Evolutionary conservation across 106 monocot species (phyloP), one percentile per base, ranked within the genome.

Genomic region (Phalaenopsis equestris): DNA sequence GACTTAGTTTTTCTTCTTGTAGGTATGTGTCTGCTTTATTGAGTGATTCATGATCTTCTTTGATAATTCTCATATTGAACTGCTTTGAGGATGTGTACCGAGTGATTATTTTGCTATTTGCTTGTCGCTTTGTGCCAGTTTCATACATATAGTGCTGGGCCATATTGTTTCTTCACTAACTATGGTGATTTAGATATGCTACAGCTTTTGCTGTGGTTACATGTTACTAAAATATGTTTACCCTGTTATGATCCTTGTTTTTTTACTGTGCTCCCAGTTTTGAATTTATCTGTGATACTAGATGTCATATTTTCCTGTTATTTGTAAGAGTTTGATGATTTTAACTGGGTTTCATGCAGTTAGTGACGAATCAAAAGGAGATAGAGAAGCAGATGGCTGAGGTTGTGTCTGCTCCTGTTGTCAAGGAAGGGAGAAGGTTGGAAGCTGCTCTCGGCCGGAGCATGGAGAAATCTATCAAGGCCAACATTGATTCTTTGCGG

Each of bases 381-480:
- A 85, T 99, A 86, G 91, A 92, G 58, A 99, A 89, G 73, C 92
- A 99, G 81, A 87, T 99, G 78, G 87, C 77, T 79, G 65, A 77
- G 39, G 75, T 83, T 43, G 81, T 89, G 10, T 55, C 85, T 75
- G 78, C 75, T 78, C 88, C 90, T 65, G 61, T 91, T 72, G 83
- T 86, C 9, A 99, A 95, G 86, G 98, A 99, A 93, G 86, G 89
- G 23, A 91, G 81, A 75, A 84, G 98, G 80, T 57, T 99, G 58
- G 98, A 99, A 64, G 55, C 80, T 75, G 83, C 98, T 19, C 80
- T 99, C 47, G 93, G 98, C 6, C 92, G 91, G 41, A 93, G 67
- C 81, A 87, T 99, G 87, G 98, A 99, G 70, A 99, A 99, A 85
- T 43, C 85, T 79, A 73, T 93, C 41, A 99, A 99, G 83, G 86